Percentiles rank a stretch among this genome's conserved stretches.
Conservation (phyloP, 345 rosid genomes). For the Brassica nigra region DNA sequence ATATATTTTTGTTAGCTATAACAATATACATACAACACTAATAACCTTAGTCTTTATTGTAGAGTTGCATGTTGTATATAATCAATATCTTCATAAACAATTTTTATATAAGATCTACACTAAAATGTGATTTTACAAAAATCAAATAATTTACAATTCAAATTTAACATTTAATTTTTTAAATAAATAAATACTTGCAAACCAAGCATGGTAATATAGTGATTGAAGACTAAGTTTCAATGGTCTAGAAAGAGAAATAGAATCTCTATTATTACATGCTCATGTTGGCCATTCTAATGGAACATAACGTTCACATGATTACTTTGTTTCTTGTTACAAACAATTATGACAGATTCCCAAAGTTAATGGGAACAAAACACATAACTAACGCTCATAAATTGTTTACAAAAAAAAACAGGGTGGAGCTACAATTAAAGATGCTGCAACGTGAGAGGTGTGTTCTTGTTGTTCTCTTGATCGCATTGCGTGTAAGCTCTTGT, state of each 20-base stretch:
- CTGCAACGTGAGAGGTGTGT: slow-evolving; percentile 17
- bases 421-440: slow-evolving; percentile 29
- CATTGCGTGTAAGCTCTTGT: background rate
- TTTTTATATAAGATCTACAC: background rate
- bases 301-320: slow-evolving; percentile 7
- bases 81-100: background rate
- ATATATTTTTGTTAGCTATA: too few species aligned
- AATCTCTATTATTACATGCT: too few species aligned
- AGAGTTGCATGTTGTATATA: background rate
- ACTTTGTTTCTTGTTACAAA: background rate
- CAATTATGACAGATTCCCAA: background rate
- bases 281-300: too few species aligned
- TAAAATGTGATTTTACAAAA: background rate
- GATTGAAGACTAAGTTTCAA: too few species aligned
- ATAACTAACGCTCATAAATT: background rate
- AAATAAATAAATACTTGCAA: background rate
- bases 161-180: background rate
- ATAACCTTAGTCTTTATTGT: background rate
- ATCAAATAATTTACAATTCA: background rate
- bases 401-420: background rate
- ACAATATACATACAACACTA: too few species aligned
- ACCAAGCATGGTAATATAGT: background rate
- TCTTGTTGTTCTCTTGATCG: slow-evolving; percentile 10
- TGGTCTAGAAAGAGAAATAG: too few species aligned
- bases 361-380: background rate